phyloP scores from a whole-genome alignment of 805 yeast genomes.

The Wickerhamomyces tratensis region DNA sequence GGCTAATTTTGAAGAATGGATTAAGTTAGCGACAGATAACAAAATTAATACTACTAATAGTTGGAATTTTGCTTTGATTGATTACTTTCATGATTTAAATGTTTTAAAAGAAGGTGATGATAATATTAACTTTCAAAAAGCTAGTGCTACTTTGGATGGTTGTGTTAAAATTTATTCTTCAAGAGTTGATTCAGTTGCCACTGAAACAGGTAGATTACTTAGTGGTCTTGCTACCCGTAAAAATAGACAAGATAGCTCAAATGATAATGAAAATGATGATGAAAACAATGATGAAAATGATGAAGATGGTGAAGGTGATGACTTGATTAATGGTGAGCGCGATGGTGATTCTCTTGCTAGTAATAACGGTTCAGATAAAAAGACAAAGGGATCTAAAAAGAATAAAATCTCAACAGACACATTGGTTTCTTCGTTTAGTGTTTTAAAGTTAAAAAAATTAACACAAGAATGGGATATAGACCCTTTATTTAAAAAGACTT shows the following conservation, averaged over 20 bases:
- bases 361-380: conserved; percentile 16
- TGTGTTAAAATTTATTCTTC: conserved; percentile 90
- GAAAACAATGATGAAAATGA: conserved; percentile 14
- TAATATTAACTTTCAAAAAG: conserved; percentile 79
- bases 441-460: conserved; percentile 41
- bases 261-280: conserved; percentile 11
- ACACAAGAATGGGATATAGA: conserved; percentile 62
- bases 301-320: conserved; percentile 14
- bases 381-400: conserved; percentile 18
- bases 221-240: conserved; percentile 58
- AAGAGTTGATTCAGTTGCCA: conserved; percentile 85
- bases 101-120: conserved; percentile 66
- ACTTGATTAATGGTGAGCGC: background rate
- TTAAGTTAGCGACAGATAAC: conserved; percentile 72
- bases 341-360: conserved; percentile 14
- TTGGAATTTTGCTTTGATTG: conserved; percentile 88
- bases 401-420: conserved; percentile 28
- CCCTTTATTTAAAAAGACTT: conserved; percentile 65
- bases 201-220: conserved; percentile 77
- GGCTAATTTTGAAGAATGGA: conserved; percentile 70
- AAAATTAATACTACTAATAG: conserved; percentile 78
- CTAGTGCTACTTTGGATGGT: conserved; percentile 87
- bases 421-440: conserved; percentile 35
- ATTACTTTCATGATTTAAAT: conserved; percentile 79
- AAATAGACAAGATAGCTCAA: conserved; percentile 9